Conservation (phyloP, 768 basidiomycete species). For the Lactarius tabidus region DNA sequence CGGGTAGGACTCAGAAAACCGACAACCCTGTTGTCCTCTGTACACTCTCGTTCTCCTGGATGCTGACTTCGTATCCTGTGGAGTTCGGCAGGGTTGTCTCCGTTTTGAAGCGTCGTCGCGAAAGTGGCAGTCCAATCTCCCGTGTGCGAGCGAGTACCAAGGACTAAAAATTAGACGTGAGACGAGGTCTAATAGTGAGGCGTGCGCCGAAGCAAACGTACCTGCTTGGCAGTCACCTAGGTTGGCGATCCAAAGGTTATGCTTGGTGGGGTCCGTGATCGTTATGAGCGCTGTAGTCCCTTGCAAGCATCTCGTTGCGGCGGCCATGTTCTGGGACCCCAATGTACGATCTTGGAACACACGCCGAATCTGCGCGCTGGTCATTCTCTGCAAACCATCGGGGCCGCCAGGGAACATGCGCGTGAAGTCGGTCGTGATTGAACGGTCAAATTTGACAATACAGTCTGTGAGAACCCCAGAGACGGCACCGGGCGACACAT, state of each 20-base stretch:
- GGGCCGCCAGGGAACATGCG: constrained; percentile 52
- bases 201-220: constrained; percentile 34
- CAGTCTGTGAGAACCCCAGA: constrained; percentile 39
- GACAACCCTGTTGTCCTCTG: constrained; percentile 62
- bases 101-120: constrained; percentile 67
- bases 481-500: constrained; percentile 34
- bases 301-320: constrained; percentile 69
- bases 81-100: constrained; percentile 61
- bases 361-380: constrained; percentile 51
- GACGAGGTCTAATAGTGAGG: background rate
- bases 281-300: constrained; percentile 75
- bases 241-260: constrained; percentile 75
- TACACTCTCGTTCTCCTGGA: constrained; percentile 65
- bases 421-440: constrained; percentile 42
- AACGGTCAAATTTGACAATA: constrained; percentile 40
- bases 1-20: constrained; percentile 76
- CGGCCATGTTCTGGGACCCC: constrained; percentile 58
- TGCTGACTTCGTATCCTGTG: constrained; percentile 60
- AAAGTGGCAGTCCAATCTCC: constrained; percentile 57
- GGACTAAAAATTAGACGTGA: constrained; percentile 25
- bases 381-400: constrained; percentile 37
- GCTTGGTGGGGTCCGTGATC: constrained; percentile 62
- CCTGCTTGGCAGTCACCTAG: constrained; percentile 78
- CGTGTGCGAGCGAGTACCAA: constrained; percentile 44
- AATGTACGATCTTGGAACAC: constrained; percentile 61